Evolutionary conservation across 768 basidiomycete genomes (phyloP).

Genomic region (Calocybe indica): DNA sequence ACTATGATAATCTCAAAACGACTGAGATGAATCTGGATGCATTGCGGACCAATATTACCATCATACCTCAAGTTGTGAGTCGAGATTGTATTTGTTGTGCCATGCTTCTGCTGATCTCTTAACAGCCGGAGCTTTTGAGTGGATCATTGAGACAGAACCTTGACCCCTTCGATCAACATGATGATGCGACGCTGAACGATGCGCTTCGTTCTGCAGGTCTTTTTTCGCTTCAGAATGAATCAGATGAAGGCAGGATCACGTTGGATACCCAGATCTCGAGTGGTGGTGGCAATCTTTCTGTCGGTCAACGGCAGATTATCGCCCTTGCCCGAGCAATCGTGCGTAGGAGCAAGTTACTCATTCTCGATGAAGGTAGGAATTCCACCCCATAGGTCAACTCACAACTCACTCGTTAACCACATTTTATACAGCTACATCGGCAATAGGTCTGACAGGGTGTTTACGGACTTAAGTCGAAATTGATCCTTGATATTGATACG

Average conservation of each 20-base stretch:
- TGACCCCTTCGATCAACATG: conserved; percentile 59
- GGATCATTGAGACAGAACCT: conserved; percentile 62
- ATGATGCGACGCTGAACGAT: conserved; percentile 38
- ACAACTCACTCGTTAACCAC: conserved; percentile 28
- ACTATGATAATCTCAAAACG: conserved; percentile 48
- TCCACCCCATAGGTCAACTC: conserved; percentile 19
- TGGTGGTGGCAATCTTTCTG: conserved; percentile 69
- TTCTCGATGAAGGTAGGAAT: conserved; percentile 54
- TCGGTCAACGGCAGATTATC: conserved; percentile 70
- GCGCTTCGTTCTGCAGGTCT: conserved; percentile 35
- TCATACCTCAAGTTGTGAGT: conserved; percentile 44
- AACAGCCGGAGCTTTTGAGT: conserved; percentile 45
- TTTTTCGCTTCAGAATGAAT: conserved; percentile 31
- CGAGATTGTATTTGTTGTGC: background rate
- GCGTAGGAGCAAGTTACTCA: conserved; percentile 51
- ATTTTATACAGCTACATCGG: conserved; percentile 33
- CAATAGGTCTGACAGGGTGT: conserved; percentile 31
- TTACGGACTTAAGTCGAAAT: background rate
- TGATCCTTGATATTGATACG: background rate
- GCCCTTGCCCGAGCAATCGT: conserved; percentile 61
- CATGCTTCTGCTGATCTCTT: background rate
- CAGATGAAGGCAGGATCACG: conserved; percentile 42
- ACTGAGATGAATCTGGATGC: conserved; percentile 47
- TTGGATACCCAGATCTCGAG: conserved; percentile 39
- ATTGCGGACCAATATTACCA: conserved; percentile 52